These are phyloP conservation scores for Cornus controversa DNA, from an alignment of 148 eudicot species.

Conservation along the genomic window DNA sequence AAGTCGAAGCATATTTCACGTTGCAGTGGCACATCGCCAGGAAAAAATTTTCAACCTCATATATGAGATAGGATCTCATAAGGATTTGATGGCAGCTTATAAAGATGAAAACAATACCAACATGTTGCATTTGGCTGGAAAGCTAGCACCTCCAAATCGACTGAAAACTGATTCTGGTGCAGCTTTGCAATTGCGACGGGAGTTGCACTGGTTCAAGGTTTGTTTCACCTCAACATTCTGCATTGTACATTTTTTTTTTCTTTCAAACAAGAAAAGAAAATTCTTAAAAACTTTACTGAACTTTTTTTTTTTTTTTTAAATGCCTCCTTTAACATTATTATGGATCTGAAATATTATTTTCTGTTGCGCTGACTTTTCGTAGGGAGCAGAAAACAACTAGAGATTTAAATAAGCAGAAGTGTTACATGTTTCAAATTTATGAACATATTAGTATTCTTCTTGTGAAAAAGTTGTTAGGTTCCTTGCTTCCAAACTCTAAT, in stretches of 20 bases:
- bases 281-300: not conserved
- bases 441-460: not conserved
- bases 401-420: no score
- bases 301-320: not conserved
- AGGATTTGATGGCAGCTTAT: conserved; percentile 14
- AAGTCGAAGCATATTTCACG: conserved; percentile 24
- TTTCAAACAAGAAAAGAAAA: no score
- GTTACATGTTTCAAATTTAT: not conserved
- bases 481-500: not conserved
- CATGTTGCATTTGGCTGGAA: conserved; percentile 41
- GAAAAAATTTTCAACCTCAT: conserved; percentile 29
- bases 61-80: conserved; percentile 17
- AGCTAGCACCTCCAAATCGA: conserved; percentile 17
- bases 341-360: not conserved
- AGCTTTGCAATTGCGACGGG: conserved; percentile 38
- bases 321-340: no score
- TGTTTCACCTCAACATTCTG: not conserved
- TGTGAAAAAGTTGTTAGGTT: not conserved
- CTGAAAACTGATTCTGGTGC: conserved; percentile 30
- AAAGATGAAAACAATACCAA: conserved; percentile 3
- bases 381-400: not conserved
- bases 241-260: not conserved
- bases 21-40: conserved; percentile 29
- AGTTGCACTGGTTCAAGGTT: conserved; percentile 31
- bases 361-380: not conserved